These are phyloP conservation scores for Beauveria sp. DNA, from an alignment of 2,329 filamentous ascomycete genomes.

Conservation along the genomic window DNA sequence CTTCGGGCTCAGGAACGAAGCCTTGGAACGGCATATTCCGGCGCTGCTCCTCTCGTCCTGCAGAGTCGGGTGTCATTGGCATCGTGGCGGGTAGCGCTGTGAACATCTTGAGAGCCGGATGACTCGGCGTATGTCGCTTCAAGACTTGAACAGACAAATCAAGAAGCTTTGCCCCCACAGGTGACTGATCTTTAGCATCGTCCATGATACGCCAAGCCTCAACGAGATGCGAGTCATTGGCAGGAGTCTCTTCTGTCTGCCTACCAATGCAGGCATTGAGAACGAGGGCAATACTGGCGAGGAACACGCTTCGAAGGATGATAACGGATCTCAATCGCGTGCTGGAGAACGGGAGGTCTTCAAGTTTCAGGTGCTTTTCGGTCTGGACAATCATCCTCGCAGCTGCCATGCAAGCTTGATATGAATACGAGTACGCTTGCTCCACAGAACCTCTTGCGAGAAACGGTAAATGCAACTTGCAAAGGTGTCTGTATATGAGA, in stretches of 20 bases:
- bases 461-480: slow-evolving; percentile 29
- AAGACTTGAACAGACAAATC: slow-evolving; percentile 25
- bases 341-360: slow-evolving; percentile 20
- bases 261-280: slow-evolving; percentile 24
- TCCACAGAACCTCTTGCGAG: slow-evolving; percentile 27
- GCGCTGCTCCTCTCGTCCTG: slow-evolving; percentile 13
- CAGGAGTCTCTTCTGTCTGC: slow-evolving; percentile 17
- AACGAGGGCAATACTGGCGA: slow-evolving; percentile 27
- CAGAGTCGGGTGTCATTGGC: slow-evolving; percentile 25
- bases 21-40: slow-evolving; percentile 8
- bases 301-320: slow-evolving; percentile 26
- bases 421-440: slow-evolving; percentile 24
- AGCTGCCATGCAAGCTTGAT: slow-evolving; percentile 23
- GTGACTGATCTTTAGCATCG: slow-evolving; percentile 22
- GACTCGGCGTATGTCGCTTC: slow-evolving; percentile 23
- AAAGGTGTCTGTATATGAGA: slow-evolving; percentile 26
- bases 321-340: slow-evolving; percentile 23
- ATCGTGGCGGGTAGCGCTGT: slow-evolving; percentile 12
- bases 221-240: slow-evolving; percentile 20
- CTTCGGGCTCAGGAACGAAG: slow-evolving; percentile 12
- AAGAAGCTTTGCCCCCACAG: slow-evolving; percentile 22
- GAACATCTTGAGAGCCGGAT: slow-evolving; percentile 17
- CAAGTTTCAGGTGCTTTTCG: slow-evolving; percentile 21
- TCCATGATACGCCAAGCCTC: slow-evolving; percentile 28
- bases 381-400: slow-evolving; percentile 24